Evolutionary conservation across 116 monocot species (phyloP), one percentile per base, ranked within the genome.

Genomic region (Trichopus zeylanicus): DNA sequence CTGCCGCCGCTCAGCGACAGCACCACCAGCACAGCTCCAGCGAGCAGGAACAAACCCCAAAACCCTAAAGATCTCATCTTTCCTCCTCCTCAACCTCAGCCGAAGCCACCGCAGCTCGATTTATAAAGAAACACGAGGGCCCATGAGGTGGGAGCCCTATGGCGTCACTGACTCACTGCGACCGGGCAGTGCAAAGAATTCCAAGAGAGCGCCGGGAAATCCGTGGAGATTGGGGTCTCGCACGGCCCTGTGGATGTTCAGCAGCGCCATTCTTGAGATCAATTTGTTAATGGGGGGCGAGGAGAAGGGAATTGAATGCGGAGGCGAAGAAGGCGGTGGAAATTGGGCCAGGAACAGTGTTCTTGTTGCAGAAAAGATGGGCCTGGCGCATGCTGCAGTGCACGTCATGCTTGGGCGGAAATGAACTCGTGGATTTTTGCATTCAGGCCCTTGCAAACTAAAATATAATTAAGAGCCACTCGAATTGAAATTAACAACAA

Each of bases 21-120:
- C 23, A 26, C 11, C 6, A 22, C 60, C 4, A 60, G 10, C 35
- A 11, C 35, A 19, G n/a, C n/a, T 31, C 12, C 32, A 19, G 32
- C n/a, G 31, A 56, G 7, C 26, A 60, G 2, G 42, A 26, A 16
- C 6, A 46, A 0, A 59, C 33, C 22, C 59, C 35, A 59, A 25
- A 59, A 59, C 12, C 25, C 35, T 26, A 37, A 37, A 59, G 26
- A 11, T 19, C 38, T 31, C 57, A 34, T 59, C 39, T 20, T 59
- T 29, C 15, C 18, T 29, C 16, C n/a, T n/a, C n/a, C n/a, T n/a
- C n/a, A n/a, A n/a, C n/a, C n/a, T n/a, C n/a, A n/a, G n/a, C n/a
- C n/a, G n/a, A n/a, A n/a, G n/a, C n/a, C n/a, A n/a, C n/a, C n/a
- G n/a, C n/a, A n/a, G n/a, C n/a, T n/a, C n/a, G n/a, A n/a, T n/a